phyloP scores from a whole-genome alignment of 2,329 filamentous ascomycete genomes.

The Colletotrichum lupini region DNA sequence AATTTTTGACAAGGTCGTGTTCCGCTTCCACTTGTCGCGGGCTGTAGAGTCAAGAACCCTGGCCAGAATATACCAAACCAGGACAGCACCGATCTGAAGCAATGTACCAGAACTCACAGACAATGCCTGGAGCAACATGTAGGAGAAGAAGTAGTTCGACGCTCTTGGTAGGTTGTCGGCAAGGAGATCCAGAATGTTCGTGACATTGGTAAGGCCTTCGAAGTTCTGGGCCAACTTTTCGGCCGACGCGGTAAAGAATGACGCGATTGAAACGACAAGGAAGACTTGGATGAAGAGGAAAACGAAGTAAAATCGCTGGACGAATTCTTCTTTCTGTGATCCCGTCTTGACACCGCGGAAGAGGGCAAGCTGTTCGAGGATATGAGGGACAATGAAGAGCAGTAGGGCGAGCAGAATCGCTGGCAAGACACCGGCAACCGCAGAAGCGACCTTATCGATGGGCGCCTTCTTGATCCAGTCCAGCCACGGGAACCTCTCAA shows the following conservation, averaged over 20 bases:
- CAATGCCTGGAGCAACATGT: slow-evolving; percentile 95
- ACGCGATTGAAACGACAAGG: slow-evolving; percentile 88
- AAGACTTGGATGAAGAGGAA: slow-evolving; percentile 97
- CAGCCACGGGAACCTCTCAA: slow-evolving; percentile 75
- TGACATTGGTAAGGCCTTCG: slow-evolving; percentile 61
- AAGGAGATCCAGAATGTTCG: slow-evolving; percentile 76
- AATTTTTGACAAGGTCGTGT: slow-evolving; percentile 81
- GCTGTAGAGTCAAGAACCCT: slow-evolving; percentile 86
- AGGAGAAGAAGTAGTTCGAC: slow-evolving; percentile 98
- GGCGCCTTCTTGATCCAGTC: slow-evolving; percentile 71
- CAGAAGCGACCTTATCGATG: slow-evolving; percentile 70
- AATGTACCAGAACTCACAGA: slow-evolving; percentile 91
- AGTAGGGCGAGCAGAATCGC: slow-evolving; percentile 80
- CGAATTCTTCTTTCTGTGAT: slow-evolving; percentile 80
- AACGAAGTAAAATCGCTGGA: slow-evolving; percentile 91
- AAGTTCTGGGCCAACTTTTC: slow-evolving; percentile 68
- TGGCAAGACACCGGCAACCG: slow-evolving; percentile 87
- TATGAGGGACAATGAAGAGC: slow-evolving; percentile 82
- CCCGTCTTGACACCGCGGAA: slow-evolving; percentile 87
- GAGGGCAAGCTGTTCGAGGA: slow-evolving; percentile 78
- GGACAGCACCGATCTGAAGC: slow-evolving; percentile 82
- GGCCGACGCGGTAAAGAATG: slow-evolving; percentile 74
- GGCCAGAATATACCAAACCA: slow-evolving; percentile 84
- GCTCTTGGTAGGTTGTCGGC: slow-evolving; percentile 85
- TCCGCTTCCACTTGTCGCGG: slow-evolving; percentile 84